These are phyloP conservation scores for Lagenidium sp. DNA, from an alignment of 352 stramenopile genomes.

Conservation along the genomic window DNA sequence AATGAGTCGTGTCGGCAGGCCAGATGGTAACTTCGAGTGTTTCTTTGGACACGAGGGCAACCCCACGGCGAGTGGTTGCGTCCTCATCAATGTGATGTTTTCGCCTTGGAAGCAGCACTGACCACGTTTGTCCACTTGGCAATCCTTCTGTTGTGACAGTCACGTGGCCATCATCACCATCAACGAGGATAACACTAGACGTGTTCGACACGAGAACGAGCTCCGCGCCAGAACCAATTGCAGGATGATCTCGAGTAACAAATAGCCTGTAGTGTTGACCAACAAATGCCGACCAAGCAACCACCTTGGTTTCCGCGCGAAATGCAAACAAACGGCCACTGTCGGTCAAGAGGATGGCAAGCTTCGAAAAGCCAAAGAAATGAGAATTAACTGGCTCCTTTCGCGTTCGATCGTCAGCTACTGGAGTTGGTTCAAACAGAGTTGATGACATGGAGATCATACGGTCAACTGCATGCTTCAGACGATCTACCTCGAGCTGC, in stretches of 20 bases:
- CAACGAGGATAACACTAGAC: slow-evolving; percentile 55
- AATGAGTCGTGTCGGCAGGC: slow-evolving; percentile 25
- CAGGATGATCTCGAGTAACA: slow-evolving; percentile 71
- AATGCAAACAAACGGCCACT: slow-evolving; percentile 79
- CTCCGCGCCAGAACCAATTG: slow-evolving; percentile 57
- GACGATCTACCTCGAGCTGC: slow-evolving; percentile 38
- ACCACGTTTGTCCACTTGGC: slow-evolving; percentile 22
- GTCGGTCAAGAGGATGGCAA: slow-evolving; percentile 59
- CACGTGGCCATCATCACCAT: slow-evolving; percentile 50
- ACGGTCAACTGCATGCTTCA: slow-evolving; percentile 39
- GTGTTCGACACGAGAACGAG: slow-evolving; percentile 57
- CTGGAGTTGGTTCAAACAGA: slow-evolving; percentile 32
- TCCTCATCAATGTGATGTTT: slow-evolving; percentile 66
- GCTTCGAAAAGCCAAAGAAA: slow-evolving; percentile 82
- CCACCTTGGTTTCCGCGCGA: slow-evolving; percentile 56
- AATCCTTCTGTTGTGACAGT: slow-evolving; percentile 25
- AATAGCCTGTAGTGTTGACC: slow-evolving; percentile 63
- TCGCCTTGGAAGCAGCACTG: slow-evolving; percentile 67
- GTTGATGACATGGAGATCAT: slow-evolving; percentile 35
- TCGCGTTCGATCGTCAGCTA: slow-evolving; percentile 20
- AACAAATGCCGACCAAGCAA: slow-evolving; percentile 66
- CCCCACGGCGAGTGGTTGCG: slow-evolving; percentile 31
- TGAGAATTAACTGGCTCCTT: slow-evolving; percentile 58
- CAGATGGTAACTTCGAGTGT: slow-evolving; percentile 50
- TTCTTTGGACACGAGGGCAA: slow-evolving; percentile 44